A percentile compares a stretch with the other conserved stretches of the same genome.
These are phyloP conservation scores for Inosperma sp. DNA, from an alignment of 768 basidiomycete species.

Conservation along the genomic window DNA sequence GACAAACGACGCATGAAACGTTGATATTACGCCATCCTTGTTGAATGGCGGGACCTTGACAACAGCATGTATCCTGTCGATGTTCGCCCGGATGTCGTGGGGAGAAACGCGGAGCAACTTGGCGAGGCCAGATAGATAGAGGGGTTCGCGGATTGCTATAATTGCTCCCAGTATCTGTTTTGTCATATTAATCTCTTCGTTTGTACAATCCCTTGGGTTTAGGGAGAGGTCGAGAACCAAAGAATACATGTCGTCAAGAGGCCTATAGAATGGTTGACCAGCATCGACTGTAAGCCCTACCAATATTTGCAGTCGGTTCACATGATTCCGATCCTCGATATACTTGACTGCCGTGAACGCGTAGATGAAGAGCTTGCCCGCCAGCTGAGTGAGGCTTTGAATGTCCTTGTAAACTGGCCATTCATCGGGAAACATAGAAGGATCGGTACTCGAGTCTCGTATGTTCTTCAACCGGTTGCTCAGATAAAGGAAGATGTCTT, in stretches of 20 bases:
- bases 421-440: neutral
- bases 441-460: neutral
- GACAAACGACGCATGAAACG: conserved; percentile 33
- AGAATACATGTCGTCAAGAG: neutral
- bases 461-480: neutral
- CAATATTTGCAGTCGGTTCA: neutral
- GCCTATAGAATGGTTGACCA: neutral
- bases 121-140: conserved; percentile 14
- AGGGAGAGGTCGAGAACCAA: neutral
- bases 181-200: neutral
- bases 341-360: conserved; percentile 9
- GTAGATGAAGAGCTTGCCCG: conserved; percentile 14
- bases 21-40: conserved; percentile 16
- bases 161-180: neutral
- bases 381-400: conserved; percentile 1
- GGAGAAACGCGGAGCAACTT: neutral
- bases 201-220: neutral
- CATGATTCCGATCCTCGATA: neutral
- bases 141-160: neutral
- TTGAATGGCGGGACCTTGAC: neutral
- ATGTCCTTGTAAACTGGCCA: neutral
- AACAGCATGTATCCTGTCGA: neutral
- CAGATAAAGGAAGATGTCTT: neutral
- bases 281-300: neutral
- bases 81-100: neutral